Evolutionary conservation across 345 rosid species (phyloP).

Genomic region (Eucalyptus curtisii): DNA sequence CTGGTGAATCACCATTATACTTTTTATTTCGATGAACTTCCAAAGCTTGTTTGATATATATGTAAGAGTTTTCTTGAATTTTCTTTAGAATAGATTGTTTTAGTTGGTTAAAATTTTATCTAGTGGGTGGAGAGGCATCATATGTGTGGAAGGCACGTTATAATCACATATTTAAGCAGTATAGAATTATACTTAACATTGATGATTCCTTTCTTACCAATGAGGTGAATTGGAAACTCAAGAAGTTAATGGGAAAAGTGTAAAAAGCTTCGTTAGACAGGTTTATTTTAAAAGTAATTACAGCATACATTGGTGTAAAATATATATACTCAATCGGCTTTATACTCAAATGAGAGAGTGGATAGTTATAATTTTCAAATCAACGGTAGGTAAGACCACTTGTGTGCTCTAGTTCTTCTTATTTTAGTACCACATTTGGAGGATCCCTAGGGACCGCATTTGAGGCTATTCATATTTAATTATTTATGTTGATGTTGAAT

Average conservation of each 20-base stretch:
- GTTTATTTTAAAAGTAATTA: not conserved
- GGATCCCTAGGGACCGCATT: not conserved
- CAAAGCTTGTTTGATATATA: not conserved
- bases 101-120: not conserved
- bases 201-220: not conserved
- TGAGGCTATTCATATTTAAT: not conserved
- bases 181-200: not conserved
- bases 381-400: not conserved
- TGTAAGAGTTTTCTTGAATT: not conserved
- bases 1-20: not conserved
- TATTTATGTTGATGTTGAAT: not conserved
- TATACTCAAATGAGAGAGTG: not conserved
- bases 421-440: not conserved
- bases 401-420: not conserved
- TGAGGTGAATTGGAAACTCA: not conserved
- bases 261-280: not conserved
- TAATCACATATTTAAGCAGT: not conserved
- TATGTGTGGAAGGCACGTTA: not conserved
- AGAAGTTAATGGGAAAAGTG: not conserved
- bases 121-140: not conserved
- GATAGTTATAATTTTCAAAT: not conserved
- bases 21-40: not conserved
- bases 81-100: not conserved
- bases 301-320: not conserved
- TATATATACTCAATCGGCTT: not conserved